phyloP scores from a whole-genome alignment of 2,329 filamentous ascomycete genomes.

The Microdochium paspali region DNA sequence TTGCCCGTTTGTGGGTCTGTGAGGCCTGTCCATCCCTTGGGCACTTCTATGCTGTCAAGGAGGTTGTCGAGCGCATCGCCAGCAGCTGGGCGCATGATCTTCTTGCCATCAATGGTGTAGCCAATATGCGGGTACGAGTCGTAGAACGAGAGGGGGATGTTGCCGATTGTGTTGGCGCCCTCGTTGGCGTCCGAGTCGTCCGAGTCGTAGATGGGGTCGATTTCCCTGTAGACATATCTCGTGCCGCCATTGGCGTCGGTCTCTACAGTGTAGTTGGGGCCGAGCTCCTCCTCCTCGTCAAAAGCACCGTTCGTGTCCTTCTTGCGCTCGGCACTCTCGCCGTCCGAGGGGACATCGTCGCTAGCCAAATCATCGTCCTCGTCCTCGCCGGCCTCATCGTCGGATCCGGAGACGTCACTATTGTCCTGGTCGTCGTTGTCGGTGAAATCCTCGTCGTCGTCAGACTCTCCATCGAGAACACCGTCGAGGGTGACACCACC shows the following conservation, averaged over 20 bases:
- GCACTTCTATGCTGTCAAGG: constrained; percentile 91
- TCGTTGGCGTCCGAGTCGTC: constrained; percentile 82
- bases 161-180: constrained; percentile 81
- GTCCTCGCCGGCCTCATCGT: constrained; percentile 26
- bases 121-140: constrained; percentile 97
- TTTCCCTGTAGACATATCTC: constrained; percentile 87
- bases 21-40: constrained; percentile 93
- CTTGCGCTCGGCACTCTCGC: constrained; percentile 25
- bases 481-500: constrained; percentile 43
- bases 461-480: constrained; percentile 35
- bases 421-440: constrained; percentile 36
- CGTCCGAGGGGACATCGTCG: constrained; percentile 31
- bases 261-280: constrained; percentile 44
- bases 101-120: constrained; percentile 98
- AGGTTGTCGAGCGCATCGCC: constrained; percentile 89
- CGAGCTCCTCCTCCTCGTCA: constrained; percentile 25
- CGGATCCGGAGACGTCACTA: constrained; percentile 31
- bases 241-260: constrained; percentile 84
- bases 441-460: constrained; percentile 17
- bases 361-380: constrained; percentile 27
- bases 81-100: constrained; percentile 90
- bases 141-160: constrained; percentile 92
- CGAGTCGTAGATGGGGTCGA: constrained; percentile 90
- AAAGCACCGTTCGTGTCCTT: constrained; percentile 23
- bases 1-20: constrained; percentile 93